Conservation (phyloP, 2,329 filamentous ascomycete genomes). For the Knoxdaviesia proteae region DNA sequence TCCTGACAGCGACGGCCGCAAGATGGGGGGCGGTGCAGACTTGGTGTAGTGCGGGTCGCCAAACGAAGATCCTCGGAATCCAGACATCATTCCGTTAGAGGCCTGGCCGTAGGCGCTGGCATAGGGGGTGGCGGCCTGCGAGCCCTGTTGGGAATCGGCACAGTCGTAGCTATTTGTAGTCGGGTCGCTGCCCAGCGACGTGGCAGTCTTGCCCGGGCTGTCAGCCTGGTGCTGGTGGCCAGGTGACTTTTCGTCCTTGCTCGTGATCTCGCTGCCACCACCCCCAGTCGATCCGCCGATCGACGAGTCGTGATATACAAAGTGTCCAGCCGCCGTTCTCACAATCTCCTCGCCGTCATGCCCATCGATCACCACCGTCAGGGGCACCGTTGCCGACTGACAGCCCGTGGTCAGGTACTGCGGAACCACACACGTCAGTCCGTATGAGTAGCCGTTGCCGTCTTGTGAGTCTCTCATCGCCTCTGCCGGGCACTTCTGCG, state of each 20-base stretch:
- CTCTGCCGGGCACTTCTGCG: constrained; percentile 47
- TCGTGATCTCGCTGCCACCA: constrained; percentile 17
- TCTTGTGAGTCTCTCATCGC: constrained; percentile 40
- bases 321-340: constrained; percentile 24
- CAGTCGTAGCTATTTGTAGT: constrained; percentile 25
- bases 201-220: constrained; percentile 21
- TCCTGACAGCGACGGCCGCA: constrained; percentile 16
- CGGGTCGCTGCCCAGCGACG: constrained; percentile 17
- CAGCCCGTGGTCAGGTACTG: constrained; percentile 30
- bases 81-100: constrained; percentile 31
- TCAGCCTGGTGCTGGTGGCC: constrained; percentile 10
- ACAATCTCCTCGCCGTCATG: constrained; percentile 30
- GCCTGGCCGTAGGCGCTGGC: constrained; percentile 17
- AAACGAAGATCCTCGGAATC: constrained; percentile 31
- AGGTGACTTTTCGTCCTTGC: constrained; percentile 20
- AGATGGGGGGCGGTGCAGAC: constrained; percentile 13
- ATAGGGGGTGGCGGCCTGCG: constrained; percentile 12
- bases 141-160: constrained; percentile 19
- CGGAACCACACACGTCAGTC: constrained; percentile 52
- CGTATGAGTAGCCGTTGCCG: constrained; percentile 44
- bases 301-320: constrained; percentile 18
- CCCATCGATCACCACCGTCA: constrained; percentile 31
- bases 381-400: constrained; percentile 26
- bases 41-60: constrained; percentile 23
- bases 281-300: constrained; percentile 12